Percentiles rank a stretch among this genome's conserved stretches.
Evolutionary conservation across 129 eudicot species (phyloP).

Genomic region (Tagetes patula): DNA sequence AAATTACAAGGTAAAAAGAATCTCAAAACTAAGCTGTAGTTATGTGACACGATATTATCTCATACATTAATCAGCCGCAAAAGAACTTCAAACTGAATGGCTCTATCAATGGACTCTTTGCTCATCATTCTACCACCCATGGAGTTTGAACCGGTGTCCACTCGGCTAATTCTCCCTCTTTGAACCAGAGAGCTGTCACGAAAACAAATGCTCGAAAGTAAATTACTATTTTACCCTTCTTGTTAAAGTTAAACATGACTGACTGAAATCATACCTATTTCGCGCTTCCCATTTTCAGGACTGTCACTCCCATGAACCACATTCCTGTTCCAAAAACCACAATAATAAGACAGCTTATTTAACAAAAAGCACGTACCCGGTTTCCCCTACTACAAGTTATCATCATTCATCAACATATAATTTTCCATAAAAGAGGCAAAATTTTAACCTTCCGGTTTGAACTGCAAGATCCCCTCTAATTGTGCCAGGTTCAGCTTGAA

Average conservation of each 20-base stretch:
- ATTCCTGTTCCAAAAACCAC: constrained; percentile 50
- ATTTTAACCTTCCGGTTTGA: constrained; percentile 86
- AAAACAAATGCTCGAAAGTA: background rate
- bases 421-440: background rate
- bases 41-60: constrained; percentile 5
- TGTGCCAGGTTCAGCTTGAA: constrained; percentile 97
- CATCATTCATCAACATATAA: background rate
- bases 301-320: constrained; percentile 99
- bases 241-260: background rate
- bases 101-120: constrained; percentile 20
- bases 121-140: constrained; percentile 69
- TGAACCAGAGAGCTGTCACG: constrained; percentile 85
- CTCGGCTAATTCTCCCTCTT: constrained; percentile 79
- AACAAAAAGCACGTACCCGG: background rate
- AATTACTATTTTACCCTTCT: background rate
- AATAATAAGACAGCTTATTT: constrained; percentile 9
- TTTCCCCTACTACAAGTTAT: constrained; percentile 1
- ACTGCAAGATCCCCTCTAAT: constrained; percentile 98
- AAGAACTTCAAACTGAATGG: constrained; percentile 8
- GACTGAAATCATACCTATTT: constrained; percentile 60
- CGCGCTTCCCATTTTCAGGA: constrained; percentile 95
- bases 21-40: background rate
- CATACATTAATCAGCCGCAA: constrained; percentile 31
- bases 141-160: constrained; percentile 82
- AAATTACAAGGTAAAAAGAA: constrained; percentile 16